Evolutionary conservation across 176 grass and related monocot species (phyloP).

Genomic region (Cenchrus fungigraminus): DNA sequence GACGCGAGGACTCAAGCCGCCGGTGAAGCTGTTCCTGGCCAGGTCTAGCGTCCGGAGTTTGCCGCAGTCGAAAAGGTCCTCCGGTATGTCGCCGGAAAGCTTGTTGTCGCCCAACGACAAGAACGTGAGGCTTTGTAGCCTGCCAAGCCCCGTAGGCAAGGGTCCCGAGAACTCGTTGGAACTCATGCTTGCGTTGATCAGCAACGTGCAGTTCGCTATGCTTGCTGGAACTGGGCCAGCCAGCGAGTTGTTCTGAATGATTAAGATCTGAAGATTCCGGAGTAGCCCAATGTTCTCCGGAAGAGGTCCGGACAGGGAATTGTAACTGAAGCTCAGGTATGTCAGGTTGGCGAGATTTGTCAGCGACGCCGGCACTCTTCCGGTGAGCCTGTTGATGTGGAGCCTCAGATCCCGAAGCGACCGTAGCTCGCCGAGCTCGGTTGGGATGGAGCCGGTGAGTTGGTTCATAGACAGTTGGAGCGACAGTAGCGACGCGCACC

Average conservation of each 20-base stretch:
- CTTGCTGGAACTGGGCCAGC: conserved; percentile 63
- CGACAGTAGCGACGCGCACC: conserved; percentile 45
- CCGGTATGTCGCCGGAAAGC: conserved; percentile 59
- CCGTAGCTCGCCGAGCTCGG: conserved; percentile 66
- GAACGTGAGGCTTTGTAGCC: conserved; percentile 52
- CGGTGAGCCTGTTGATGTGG: conserved; percentile 62
- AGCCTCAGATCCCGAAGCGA: conserved; percentile 57
- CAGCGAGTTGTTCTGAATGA: conserved; percentile 50
- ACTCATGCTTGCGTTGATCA: conserved; percentile 63
- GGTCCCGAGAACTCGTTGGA: conserved; percentile 59
- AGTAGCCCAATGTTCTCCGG: conserved; percentile 63
- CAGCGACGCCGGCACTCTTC: conserved; percentile 52
- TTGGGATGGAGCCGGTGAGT: conserved; percentile 60
- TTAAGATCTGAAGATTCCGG: conserved; percentile 42
- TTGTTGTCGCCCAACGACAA: conserved; percentile 34
- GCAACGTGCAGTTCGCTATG: conserved; percentile 70
- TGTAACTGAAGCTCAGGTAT: conserved; percentile 52
- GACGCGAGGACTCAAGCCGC: conserved; percentile 51
- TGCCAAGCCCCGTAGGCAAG: conserved; percentile 57
- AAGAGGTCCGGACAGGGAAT: conserved; percentile 62
- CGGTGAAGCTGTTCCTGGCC: conserved; percentile 52
- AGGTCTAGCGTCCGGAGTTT: conserved; percentile 49
- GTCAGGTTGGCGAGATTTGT: conserved; percentile 70
- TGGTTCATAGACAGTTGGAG: conserved; percentile 58
- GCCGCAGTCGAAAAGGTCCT: conserved; percentile 71